Conservation (phyloP, 2,329 filamentous ascomycete species). For the Fusarium hainanense region DNA sequence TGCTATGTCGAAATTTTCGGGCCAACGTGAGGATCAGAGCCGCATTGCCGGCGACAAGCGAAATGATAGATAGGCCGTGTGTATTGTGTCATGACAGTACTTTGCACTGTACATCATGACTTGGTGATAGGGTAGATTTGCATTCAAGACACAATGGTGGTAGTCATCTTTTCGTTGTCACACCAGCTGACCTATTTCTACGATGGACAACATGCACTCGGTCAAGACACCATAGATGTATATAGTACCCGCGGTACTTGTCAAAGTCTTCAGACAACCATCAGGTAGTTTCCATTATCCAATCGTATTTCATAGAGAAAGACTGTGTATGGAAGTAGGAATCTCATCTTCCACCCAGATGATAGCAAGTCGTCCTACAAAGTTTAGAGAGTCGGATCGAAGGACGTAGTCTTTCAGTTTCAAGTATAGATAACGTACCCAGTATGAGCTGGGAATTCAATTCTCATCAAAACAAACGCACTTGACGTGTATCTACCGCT, state of each 20-base stretch:
- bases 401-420: background rate
- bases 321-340: too few relatives aligned
- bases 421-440: background rate
- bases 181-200: background rate
- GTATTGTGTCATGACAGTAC: conserved; percentile 22
- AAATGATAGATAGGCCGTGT: conserved; percentile 36
- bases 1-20: conserved; percentile 42
- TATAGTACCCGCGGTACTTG: too few relatives aligned
- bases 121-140: conserved; percentile 8
- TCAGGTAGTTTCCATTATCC: too few relatives aligned
- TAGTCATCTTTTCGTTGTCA: background rate
- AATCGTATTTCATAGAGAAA: too few relatives aligned
- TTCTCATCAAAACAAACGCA: background rate
- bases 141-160: background rate
- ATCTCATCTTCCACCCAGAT: too few relatives aligned
- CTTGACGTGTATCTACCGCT: background rate
- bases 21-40: conserved; percentile 29
- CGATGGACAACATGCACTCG: too few relatives aligned
- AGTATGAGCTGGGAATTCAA: background rate
- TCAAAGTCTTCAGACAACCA: too few relatives aligned
- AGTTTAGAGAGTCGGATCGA: rapidly evolving
- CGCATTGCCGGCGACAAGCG: conserved; percentile 44
- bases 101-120: conserved; percentile 35
- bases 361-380: too few relatives aligned
- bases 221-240: too few relatives aligned